These are phyloP conservation scores for Diutina mesorugosa DNA, from an alignment of 1,139 yeast genomes.

Conservation along the genomic window DNA sequence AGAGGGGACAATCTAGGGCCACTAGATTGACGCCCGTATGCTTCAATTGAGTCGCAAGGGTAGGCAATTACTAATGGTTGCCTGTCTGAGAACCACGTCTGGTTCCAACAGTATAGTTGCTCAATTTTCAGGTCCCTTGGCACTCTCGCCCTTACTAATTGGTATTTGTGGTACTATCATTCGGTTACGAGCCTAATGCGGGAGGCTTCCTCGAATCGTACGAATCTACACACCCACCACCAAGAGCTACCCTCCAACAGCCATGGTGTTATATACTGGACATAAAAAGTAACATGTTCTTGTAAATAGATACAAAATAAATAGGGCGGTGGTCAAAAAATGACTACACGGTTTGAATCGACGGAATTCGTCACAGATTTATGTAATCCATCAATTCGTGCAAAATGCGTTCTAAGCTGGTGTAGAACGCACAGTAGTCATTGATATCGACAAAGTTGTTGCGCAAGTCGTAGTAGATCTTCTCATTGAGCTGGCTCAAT, in stretches of 20 bases:
- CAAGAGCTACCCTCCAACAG: not conserved
- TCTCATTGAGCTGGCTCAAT: conserved; percentile 22
- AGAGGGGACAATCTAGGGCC: too few relatives aligned
- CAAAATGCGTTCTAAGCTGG: conserved; percentile 27
- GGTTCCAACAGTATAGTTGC: not conserved
- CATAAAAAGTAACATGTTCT: not conserved
- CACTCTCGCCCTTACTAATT: not conserved
- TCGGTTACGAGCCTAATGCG: not conserved
- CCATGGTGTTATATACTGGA: too few relatives aligned
- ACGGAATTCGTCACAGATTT: not conserved
- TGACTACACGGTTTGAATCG: too few relatives aligned
- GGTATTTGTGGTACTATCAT: not conserved
- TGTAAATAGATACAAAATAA: too few relatives aligned
- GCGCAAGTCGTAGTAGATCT: conserved; percentile 27
- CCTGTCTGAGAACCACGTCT: not conserved
- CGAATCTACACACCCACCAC: not conserved
- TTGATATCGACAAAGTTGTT: conserved; percentile 33
- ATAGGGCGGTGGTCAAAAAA: not conserved
- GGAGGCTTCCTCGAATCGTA: too few relatives aligned
- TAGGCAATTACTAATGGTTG: not conserved
- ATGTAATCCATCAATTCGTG: conserved; percentile 25
- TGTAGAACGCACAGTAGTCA: conserved; percentile 33
- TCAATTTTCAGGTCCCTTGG: not conserved
- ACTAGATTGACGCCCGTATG: not conserved
- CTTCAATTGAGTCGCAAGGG: too few relatives aligned